A percentile compares a stretch with the other conserved stretches of the same genome.
These are phyloP conservation scores for Arthroderma sp. DNA, from an alignment of 2,329 filamentous ascomycete genomes.

Conservation along the genomic window DNA sequence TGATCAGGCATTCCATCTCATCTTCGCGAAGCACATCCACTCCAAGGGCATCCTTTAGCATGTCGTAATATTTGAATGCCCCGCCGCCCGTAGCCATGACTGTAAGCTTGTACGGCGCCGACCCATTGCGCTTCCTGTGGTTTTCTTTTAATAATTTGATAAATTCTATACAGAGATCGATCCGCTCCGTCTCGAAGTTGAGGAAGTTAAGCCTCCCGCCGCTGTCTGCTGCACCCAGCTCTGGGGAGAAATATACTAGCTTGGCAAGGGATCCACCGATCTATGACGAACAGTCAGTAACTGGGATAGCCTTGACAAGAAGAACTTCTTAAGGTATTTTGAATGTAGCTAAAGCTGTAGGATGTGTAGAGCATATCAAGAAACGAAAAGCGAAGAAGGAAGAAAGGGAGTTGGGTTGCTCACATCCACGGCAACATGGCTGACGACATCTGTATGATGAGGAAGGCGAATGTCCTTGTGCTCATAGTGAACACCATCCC, in stretches of 20 bases:
- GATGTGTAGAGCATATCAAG: background rate
- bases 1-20: conserved; percentile 97
- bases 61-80: conserved; percentile 93
- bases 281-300: conserved; percentile 31
- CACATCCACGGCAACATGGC: conserved; percentile 93
- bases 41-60: conserved; percentile 66
- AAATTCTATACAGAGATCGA: conserved; percentile 86
- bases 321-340: too few relatives aligned
- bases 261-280: conserved; percentile 94
- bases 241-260: conserved; percentile 91
- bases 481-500: conserved; percentile 52
- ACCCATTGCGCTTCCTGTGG: conserved; percentile 63
- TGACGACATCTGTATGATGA: conserved; percentile 88
- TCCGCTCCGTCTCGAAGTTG: conserved; percentile 88
- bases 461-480: conserved; percentile 91
- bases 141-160: conserved; percentile 76
- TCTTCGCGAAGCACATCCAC: conserved; percentile 87
- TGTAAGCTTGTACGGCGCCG: conserved; percentile 56
- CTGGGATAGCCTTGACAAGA: too few relatives aligned
- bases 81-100: conserved; percentile 95
- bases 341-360: background rate
- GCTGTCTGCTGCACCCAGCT: conserved; percentile 62
- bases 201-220: conserved; percentile 90
- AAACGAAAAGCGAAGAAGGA: background rate
- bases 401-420: conserved; percentile 26